Conservation (phyloP, 768 basidiomycete species). For the Cystofilobasidium macerans region DNA sequence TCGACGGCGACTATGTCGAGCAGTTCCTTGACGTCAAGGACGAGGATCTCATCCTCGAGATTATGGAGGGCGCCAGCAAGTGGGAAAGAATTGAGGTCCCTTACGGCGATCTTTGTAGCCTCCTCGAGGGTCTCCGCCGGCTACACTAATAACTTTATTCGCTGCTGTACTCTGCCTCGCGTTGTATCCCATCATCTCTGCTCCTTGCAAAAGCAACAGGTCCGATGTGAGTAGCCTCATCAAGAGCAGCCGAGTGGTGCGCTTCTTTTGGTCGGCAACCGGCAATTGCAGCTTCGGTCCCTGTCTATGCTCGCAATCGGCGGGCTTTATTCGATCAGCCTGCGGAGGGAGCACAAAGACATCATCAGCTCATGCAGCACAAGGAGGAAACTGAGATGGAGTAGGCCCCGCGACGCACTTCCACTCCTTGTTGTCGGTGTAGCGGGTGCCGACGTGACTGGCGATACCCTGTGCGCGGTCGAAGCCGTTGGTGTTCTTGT, state of each 20-base stretch:
- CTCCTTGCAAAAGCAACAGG: too few species aligned
- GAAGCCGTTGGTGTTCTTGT: constrained; percentile 96
- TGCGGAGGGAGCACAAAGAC: not conserved
- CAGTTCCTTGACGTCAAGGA: constrained; percentile 45
- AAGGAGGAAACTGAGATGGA: not conserved
- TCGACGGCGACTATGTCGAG: constrained; percentile 81
- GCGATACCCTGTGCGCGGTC: constrained; percentile 77
- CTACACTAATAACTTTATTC: constrained; percentile 40
- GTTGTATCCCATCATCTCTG: constrained; percentile 1
- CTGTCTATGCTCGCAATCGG: not conserved
- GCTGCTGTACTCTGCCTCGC: constrained; percentile 9
- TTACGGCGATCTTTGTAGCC: constrained; percentile 40
- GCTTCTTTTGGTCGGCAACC: too few species aligned
- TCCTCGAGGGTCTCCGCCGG: constrained; percentile 43
- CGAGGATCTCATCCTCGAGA: constrained; percentile 38
- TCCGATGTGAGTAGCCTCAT: too few species aligned
- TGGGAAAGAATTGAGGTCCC: constrained; percentile 50
- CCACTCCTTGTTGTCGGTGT: constrained; percentile 20
- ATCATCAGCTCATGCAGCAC: not conserved
- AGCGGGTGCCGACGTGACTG: constrained; percentile 46
- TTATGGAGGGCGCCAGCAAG: constrained; percentile 49
- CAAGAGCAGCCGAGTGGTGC: too few species aligned
- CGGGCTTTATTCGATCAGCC: constrained; percentile 3
- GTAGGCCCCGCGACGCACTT: constrained; percentile 14
- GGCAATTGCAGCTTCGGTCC: too few species aligned